Evolutionary conservation across 352 stramenopile species (phyloP).

Genomic region (Globisporangium parvum): DNA sequence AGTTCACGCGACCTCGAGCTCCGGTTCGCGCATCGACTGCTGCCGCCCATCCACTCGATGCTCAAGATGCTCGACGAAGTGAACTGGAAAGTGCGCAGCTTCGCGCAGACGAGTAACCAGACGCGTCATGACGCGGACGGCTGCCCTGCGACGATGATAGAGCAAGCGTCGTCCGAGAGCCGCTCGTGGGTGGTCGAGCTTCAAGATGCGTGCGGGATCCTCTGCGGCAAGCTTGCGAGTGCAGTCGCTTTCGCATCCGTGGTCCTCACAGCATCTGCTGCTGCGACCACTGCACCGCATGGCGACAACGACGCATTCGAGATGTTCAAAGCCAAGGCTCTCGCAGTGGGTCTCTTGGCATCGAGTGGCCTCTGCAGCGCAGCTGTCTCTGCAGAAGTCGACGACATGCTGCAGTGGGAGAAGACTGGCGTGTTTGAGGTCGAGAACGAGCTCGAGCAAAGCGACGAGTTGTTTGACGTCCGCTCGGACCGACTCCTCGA

Average conservation of each 20-base stretch:
- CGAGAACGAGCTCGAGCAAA: conserved; percentile 34
- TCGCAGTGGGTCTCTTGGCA: too few relatives aligned
- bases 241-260: neutral
- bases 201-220: conserved; percentile 30
- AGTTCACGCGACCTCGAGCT: conserved; percentile 7
- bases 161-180: neutral
- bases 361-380: neutral
- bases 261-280: too few relatives aligned
- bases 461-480: neutral
- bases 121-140: conserved; percentile 12
- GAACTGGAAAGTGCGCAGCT: conserved; percentile 41
- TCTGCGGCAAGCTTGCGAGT: conserved; percentile 40
- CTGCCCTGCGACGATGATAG: neutral
- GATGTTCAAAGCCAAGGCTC: too few relatives aligned
- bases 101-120: conserved; percentile 22
- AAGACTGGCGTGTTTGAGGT: conserved; percentile 41
- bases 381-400: neutral
- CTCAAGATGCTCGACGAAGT: conserved; percentile 59
- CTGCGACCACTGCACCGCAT: neutral
- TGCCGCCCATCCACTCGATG: conserved; percentile 37
- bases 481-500: neutral
- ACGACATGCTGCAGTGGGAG: conserved; percentile 40
- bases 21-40: conserved; percentile 24
- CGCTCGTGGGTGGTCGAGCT: conserved; percentile 45
- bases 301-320: neutral